Evolutionary conservation across 1,284 basidiomycete genomes (phyloP), one percentile per base, ranked within the genome.

Genomic region (Ustilago nuda): DNA sequence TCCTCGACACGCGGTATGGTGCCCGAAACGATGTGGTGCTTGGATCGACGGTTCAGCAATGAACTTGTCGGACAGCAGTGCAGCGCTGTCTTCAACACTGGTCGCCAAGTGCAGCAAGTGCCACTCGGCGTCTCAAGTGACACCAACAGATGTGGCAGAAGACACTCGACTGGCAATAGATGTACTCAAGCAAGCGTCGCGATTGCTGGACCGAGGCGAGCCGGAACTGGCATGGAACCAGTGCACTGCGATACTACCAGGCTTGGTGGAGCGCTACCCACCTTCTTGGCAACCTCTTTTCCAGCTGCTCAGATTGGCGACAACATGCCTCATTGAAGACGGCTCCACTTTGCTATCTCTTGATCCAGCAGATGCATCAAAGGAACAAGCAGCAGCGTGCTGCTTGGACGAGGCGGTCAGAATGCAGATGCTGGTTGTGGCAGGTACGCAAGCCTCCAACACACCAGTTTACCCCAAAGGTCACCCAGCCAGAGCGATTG

Each of bases 401-500:
- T 64, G 73, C 64, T 60, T 77, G 64, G 56, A 78, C 46, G 75
- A 78, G 61, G 56, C 60, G 41, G 37, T 61, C 23, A 62, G 79
- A 37, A 66, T 80, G 65, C 61, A 91, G 91, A 76, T 89, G 89
- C 36, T 81, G 85, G 88, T 90, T 4, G 88, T 88, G n/a, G 87
- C 89, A 1, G 94, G 91, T 0, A 86, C 91, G 17, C 79, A 82
- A 48, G 72, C 81, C 2, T 72, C 70, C 19, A 72, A 64, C 46
- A 72, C 66, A 17, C 84, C 83, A 2, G 83, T 93, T 4, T 89
- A 93, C 30, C 85, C 88, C 0, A 85, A 88, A 15, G 92, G 92
- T 3, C 94, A 97, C 85, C 94, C 95, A 0, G 89, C 92, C 0
- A 89, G 92, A 5, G 93, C 90, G 0, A 86, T 97, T 41, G 90